phyloP scores from a whole-genome alignment of 139 green algal species.

The Marvania coccoides region DNA sequence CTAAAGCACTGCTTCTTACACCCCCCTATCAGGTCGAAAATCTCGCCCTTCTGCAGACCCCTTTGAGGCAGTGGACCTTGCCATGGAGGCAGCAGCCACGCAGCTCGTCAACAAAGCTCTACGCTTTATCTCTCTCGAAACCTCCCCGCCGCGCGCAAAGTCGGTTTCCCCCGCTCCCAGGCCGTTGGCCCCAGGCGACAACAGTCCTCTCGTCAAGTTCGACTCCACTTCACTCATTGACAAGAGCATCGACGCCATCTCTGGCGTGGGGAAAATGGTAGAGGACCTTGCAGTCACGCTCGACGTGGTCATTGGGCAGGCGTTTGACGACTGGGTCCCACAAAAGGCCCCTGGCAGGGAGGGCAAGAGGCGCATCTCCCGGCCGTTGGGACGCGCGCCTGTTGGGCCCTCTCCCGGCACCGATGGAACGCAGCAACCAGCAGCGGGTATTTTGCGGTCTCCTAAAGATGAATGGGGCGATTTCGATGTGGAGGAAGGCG shows the following conservation, averaged over 20 bases:
- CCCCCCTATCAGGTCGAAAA: too few species aligned
- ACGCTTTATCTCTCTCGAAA: conserved; percentile 3
- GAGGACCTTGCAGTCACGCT: conserved; percentile 30
- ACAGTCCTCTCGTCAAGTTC: not conserved
- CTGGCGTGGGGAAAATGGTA: conserved; percentile 23
- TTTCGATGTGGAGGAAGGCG: not conserved
- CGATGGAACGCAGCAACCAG: not conserved
- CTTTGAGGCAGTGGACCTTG: not conserved
- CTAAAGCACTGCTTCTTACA: too few species aligned
- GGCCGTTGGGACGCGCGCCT: not conserved
- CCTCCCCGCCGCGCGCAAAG: not conserved
- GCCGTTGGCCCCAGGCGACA: not conserved
- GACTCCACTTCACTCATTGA: conserved; percentile 18
- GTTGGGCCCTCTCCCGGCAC: not conserved
- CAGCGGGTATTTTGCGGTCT: too few species aligned
- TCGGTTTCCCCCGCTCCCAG: not conserved
- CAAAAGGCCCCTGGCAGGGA: not conserved
- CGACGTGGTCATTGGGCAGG: conserved; percentile 30
- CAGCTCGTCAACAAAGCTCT: conserved; percentile 24
- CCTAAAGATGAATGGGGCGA: too few species aligned
- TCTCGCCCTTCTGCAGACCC: too few species aligned
- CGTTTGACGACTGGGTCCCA: conserved; percentile 27
- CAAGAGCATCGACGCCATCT: conserved; percentile 25
- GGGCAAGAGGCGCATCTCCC: not conserved
- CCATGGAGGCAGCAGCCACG: conserved; percentile 12